Conservation (phyloP, 1,139 yeast species). For the Lodderomyces oxycetoniae region DNA sequence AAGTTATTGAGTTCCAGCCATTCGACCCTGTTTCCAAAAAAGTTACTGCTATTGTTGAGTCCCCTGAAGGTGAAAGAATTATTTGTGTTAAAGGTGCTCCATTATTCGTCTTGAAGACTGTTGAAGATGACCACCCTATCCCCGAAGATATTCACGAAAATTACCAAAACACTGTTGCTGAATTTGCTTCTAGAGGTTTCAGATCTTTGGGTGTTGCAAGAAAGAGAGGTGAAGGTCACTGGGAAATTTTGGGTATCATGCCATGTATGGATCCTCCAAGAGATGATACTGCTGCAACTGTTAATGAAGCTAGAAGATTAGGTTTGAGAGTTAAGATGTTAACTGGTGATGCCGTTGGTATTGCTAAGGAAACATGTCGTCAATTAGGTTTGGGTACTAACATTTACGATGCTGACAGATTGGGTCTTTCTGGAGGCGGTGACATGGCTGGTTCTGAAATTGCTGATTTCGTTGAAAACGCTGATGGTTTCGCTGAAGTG, state of each 20-base stretch:
- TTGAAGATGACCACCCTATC: slow-evolving; percentile 93
- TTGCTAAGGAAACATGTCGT: slow-evolving; percentile 98
- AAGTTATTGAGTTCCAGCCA: slow-evolving; percentile 93
- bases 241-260: slow-evolving; percentile 97
- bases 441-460: slow-evolving; percentile 95
- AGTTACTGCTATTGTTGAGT: slow-evolving; percentile 90
- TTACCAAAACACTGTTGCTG: slow-evolving; percentile 96
- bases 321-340: slow-evolving; percentile 97
- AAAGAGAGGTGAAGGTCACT: slow-evolving; percentile 98
- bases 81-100: slow-evolving; percentile 99
- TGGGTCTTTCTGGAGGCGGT: slow-evolving; percentile 95
- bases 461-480: slow-evolving; percentile 93
- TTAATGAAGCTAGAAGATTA: slow-evolving; percentile 84
- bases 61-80: slow-evolving; percentile 95
- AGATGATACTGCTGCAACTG: slow-evolving; percentile 96
- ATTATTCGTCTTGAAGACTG: slow-evolving; percentile 89
- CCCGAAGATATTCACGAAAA: slow-evolving; percentile 93
- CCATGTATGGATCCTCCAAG: slow-evolving; percentile 99
- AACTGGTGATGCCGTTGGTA: slow-evolving; percentile 99
- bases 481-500: slow-evolving; percentile 96
- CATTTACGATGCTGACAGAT: slow-evolving; percentile 96
- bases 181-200: slow-evolving; percentile 98
- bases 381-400: slow-evolving; percentile 95
- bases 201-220: slow-evolving; percentile 98
- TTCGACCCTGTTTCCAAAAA: slow-evolving; percentile 97